Evolutionary conservation across 148 eudicot genomes (phyloP), one percentile per base, ranked within the genome.

Genomic region (Fallopia convolvulus): DNA sequence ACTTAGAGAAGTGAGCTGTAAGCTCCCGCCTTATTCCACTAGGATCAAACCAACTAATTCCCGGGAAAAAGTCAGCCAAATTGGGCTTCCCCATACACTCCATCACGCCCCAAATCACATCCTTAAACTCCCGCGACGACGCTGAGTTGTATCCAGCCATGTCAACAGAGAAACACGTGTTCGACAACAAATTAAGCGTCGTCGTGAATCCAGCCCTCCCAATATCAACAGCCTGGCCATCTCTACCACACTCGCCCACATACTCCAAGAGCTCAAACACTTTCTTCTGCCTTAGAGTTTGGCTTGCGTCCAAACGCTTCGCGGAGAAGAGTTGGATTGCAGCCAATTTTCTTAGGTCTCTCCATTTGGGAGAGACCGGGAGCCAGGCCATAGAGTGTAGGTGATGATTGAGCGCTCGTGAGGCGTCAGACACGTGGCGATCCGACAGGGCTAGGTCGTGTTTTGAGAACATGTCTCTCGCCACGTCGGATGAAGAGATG

Each of bases 1-100:
- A 74, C 68, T 83, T 89, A 73, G 88, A 91, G 75, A 88, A 84
- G 75, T 79, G 79, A 79, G 80, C 82, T 23, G 77, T 81, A 78
- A 84, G 83, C 76, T 76, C 83, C 63, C 74, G 87, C 79, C 80
- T 76, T 46, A 75, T 74, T 30, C 85, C 82, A 79, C 79, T 87
- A 2, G 81, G 87, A 79, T 83, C 91, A 49, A 80, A 77, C 79
- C 66, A 79, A 30, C 77, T 75, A 15, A 89, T 60, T 17, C 66
- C 20, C 0, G 97, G 90, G 30, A 86, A 89, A 13, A 77, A 85
- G 73, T 89, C 93, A 5, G 85, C 89, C 1, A 88, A 78, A 53
- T 89, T 91, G 3, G 96, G 89, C 58, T 81, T 82, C 0, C 90
- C 92, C 6, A 81, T 82, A 53, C 76, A 81, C 21, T 75, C 83